Evolutionary conservation across 495 filamentous ascomycete species (phyloP), one percentile per base, ranked within the genome.

Genomic region (Lasiosphaeria ovina): DNA sequence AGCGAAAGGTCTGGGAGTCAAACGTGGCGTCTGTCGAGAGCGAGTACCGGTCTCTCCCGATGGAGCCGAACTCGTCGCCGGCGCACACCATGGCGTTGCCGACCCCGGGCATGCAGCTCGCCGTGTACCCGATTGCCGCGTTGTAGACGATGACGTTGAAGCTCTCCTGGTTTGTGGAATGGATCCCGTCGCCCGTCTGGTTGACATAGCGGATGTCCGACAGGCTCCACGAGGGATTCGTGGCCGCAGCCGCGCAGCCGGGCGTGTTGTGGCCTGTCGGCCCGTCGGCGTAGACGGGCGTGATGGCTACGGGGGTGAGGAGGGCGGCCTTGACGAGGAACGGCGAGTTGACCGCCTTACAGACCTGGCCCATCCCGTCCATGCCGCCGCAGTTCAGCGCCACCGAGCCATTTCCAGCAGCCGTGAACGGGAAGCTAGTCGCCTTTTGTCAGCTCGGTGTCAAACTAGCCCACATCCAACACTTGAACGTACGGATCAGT

Each of bases 111-210:
- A 68, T 63, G 57, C 71, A 73, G 53, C 67, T 58, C 0, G 66
- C 69, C 48, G 68, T 51, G 55, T 73, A 69, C 16, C 62, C 71
- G 32, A 54, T 71, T 35, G 58, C 56, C 4, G 54, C 35, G 51
- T 71, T 73, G 52, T 45, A 61, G 17, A 72, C 16, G 7, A 62
- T 40, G 4, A 72, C 9, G 52, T 61, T 61, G 59, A 72, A 59
- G 36, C 42, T 61, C 16, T 59, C 51, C 5, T 56, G 60, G 3
- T 57, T 33, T 2, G 51, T 9, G 31, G 51, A 38, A 10, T 33
- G 16, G 12, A 59, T n/a, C 3, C 68, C 66, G 9, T 67, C 64
- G 3, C 60, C 68, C 0, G 56, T 52, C 48, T 65, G 47, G 48
- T 71, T 64, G 16, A 56, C 32, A 51, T 62, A 69, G 33, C 49